Conservation (phyloP, 106 monocot genomes). For the Dioscorea zingiberensis region DNA sequence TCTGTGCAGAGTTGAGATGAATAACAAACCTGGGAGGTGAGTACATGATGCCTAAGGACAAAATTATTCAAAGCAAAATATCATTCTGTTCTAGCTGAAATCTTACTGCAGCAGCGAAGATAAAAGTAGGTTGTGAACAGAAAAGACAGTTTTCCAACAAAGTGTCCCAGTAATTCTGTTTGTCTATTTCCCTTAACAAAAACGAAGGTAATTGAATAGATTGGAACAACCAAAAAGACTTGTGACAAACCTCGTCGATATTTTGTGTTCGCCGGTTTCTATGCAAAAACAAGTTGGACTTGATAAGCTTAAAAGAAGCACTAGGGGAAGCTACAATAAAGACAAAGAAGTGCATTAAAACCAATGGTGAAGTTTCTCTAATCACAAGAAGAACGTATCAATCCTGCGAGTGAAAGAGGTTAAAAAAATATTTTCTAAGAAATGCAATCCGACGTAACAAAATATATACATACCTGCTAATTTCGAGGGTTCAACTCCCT, state of each 20-base stretch:
- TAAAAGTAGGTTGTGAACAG: no score
- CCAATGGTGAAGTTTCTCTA: neutral
- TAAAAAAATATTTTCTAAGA: neutral
- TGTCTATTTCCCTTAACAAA: no score
- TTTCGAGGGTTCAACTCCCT: conserved; percentile 17
- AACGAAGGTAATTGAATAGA: no score
- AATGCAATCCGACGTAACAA: no score
- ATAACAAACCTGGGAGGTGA: no score
- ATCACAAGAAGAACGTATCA: neutral
- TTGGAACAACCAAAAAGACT: neutral
- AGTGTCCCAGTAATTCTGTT: no score
- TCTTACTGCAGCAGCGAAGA: no score
- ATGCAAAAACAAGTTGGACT: conserved; percentile 77
- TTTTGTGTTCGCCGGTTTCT: conserved; percentile 69
- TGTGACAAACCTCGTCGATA: conserved; percentile 77
- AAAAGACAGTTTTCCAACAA: no score
- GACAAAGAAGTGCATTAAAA: conserved; percentile 1
- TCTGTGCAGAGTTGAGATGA: no score
- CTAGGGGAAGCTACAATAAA: conserved; percentile 28
- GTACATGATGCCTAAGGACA: no score
- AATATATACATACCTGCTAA: conserved; percentile 28
- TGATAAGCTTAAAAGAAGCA: conserved; percentile 52
- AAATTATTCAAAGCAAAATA: no score
- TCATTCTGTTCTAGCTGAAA: no score
- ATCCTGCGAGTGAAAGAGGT: neutral